Base-by-base conservation (phyloP, 176 grass and related monocot species). In the Musa troglodytarum region DNA sequence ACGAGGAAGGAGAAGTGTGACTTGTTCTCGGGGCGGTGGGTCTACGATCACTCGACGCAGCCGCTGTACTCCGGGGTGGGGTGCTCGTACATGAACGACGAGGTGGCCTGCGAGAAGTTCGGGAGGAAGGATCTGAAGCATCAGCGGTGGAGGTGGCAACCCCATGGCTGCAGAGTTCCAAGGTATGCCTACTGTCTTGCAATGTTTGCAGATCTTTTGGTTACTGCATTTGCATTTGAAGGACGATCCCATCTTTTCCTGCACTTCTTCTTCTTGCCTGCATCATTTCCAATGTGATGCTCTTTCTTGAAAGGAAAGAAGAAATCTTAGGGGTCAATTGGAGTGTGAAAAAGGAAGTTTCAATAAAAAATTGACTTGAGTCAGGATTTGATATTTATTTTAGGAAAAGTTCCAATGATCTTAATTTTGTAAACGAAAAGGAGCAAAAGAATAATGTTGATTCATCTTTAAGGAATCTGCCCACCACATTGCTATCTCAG, bases 131-230 rank as follows among this genome's bases (percentile, higher is more conserved):
- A 78, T 55, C 76, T 78, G 64, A 15, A 49, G 23, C 53, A 69
- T 69, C 76, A 78, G 16, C 15, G 57, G 12, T 78, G 76, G 76
- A 69, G 76, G 52, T 78, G 76, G 76, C 76, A 69, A 16, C 76
- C 76, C 15, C 63, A 78, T 49, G 76, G 52, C 1, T 78, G 76
- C 64, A 11, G 69, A 23, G 11, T 78, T 25, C 52, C 76, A 2
- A 58, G 52, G 65, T 78, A 49, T 20, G 63, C 53, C 9, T 43
- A 43, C 34, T 17, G 1, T 17, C 12, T 3, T 49, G 3, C 6
- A 69, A 50, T 50, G 15, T 2, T 16, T 43, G 29, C 15, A 43
- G 13, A 24, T 43, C 49, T 28, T 69, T 25, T 49, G 11, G 13
- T 17, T 57, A 57, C 54, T 57, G 54, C 11, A 57, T 6, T 61